These are phyloP conservation scores for Raddia distichophylla DNA, from an alignment of 176 grass and related monocot species.

Conservation along the genomic window DNA sequence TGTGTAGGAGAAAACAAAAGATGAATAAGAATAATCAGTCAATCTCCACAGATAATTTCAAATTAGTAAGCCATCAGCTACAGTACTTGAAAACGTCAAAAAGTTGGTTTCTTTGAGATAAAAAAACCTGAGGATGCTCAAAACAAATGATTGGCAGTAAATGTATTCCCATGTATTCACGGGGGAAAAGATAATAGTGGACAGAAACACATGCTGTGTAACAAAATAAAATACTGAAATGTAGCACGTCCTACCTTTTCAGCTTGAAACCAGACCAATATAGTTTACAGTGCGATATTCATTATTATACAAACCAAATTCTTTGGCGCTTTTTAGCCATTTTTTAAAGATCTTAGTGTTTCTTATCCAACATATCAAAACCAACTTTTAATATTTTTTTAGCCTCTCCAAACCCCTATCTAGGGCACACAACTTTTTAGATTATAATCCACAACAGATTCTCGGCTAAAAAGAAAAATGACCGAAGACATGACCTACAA, in stretches of 20 bases:
- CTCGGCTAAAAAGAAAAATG: too few species aligned
- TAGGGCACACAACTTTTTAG: too few species aligned
- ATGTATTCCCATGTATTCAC: background rate
- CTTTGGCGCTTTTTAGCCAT: too few species aligned
- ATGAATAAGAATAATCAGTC: background rate
- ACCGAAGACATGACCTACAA: background rate
- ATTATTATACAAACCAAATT: too few species aligned
- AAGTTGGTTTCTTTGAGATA: background rate
- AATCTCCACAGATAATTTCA: background rate
- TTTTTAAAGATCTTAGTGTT: too few species aligned
- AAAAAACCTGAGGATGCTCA: background rate
- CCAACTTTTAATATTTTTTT: too few species aligned
- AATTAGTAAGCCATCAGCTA: background rate
- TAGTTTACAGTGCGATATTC: too few species aligned
- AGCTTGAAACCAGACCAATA: too few species aligned
- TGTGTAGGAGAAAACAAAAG: conserved; percentile 36
- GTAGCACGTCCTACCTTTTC: background rate
- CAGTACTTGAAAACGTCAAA: background rate
- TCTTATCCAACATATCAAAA: too few species aligned
- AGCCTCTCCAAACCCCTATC: too few species aligned
- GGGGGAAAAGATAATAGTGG: background rate
- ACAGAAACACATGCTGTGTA: background rate
- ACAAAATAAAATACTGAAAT: background rate
- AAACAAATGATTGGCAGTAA: conserved; percentile 1
- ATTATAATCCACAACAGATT: too few species aligned